Percentiles rank a stretch among this genome's conserved stretches.
These are phyloP conservation scores for Lagenidium giganteum DNA, from an alignment of 352 stramenopile species.

Conservation along the genomic window DNA sequence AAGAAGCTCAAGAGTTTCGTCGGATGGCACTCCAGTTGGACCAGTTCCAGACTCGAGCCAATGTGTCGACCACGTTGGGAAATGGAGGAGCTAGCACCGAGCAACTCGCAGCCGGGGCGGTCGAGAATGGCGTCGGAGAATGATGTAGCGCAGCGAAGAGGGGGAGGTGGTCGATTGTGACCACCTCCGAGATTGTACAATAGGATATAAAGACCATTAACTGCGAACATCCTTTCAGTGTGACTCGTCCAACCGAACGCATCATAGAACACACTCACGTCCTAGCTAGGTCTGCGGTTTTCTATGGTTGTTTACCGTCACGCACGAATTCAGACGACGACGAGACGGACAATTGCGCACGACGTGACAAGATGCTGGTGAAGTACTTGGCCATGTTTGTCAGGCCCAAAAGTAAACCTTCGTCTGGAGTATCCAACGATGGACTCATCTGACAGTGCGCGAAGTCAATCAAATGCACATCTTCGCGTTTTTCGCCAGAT, in stretches of 20 bases:
- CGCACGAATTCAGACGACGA: no score
- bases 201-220: no score
- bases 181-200: no score
- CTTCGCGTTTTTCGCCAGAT: conserved; percentile 14
- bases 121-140: background rate
- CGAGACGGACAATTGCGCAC: no score
- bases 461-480: conserved; percentile 77
- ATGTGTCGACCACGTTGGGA: no score
- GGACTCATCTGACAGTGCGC: conserved; percentile 70
- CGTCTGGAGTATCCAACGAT: conserved; percentile 39
- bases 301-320: no score
- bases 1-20: conserved; percentile 65
- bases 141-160: no score
- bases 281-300: no score
- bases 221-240: no score
- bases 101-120: background rate
- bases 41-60: conserved; percentile 34
- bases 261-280: no score
- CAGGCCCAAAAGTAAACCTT: conserved; percentile 63
- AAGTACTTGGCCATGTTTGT: conserved; percentile 51
- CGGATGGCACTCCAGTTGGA: conserved; percentile 48
- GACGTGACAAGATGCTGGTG: conserved; percentile 20
- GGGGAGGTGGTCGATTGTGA: no score
- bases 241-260: no score
- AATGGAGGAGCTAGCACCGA: background rate